phyloP scores from a whole-genome alignment of 176 grass and related monocot genomes.

The Saccharum spontaneum region DNA sequence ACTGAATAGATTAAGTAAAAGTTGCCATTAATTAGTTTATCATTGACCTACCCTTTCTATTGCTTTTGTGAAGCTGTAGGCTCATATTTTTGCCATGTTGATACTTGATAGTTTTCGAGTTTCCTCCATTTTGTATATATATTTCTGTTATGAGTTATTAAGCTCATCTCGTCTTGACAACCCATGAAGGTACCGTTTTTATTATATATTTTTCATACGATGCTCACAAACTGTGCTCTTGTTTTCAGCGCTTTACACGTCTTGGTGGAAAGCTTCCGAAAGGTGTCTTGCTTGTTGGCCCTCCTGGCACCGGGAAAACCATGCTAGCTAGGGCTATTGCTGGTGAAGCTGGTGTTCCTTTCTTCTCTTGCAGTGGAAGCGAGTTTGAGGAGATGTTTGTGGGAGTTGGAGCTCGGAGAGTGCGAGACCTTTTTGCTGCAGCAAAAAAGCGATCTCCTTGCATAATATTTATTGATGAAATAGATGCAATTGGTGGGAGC shows the following conservation, averaged over 20 bases:
- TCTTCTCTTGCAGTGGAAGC: slow-evolving; percentile 97
- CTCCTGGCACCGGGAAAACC: slow-evolving; percentile 96
- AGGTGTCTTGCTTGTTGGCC: slow-evolving; percentile 98
- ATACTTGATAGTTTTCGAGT: neutral
- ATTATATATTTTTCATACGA: neutral
- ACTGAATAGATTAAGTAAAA: neutral
- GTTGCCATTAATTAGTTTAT: neutral
- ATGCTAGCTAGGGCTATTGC: slow-evolving; percentile 99
- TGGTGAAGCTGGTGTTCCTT: slow-evolving; percentile 95
- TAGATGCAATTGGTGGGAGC: slow-evolving; percentile 98
- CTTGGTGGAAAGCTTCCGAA: slow-evolving; percentile 98
- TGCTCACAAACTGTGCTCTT: slow-evolving; percentile 33
- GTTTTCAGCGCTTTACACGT: slow-evolving; percentile 85
- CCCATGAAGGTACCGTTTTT: neutral
- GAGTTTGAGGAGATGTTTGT: slow-evolving; percentile 99
- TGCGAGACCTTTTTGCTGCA: slow-evolving; percentile 84
- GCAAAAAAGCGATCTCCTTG: slow-evolving; percentile 95
- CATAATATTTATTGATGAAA: slow-evolving; percentile 99
- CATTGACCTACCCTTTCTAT: neutral
- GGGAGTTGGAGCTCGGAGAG: slow-evolving; percentile 91
- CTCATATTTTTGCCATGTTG: neutral
- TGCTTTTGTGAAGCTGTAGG: slow-evolving; percentile 3
- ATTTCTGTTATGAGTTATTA: neutral
- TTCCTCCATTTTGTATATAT: neutral
- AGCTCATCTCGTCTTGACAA: neutral